Percentiles rank a stretch among this genome's conserved stretches.
phyloP scores from a whole-genome alignment of 2,329 filamentous ascomycete genomes.

The Pseudogymnoascus sp. region DNA sequence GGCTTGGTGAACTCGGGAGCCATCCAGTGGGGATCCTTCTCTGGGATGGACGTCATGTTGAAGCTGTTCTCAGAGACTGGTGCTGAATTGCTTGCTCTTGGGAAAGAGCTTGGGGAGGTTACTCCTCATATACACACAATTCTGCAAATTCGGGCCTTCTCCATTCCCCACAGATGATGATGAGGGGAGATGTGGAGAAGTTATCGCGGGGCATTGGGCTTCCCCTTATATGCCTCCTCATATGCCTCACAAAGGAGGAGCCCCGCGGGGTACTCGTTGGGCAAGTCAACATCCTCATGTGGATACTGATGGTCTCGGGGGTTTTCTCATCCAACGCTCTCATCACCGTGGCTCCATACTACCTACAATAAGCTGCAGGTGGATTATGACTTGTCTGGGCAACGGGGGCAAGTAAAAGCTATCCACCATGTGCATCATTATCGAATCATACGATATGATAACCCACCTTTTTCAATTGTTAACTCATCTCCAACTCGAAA shows the following conservation, averaged over 20 bases:
- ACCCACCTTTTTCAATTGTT: not conserved
- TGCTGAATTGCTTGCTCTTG: not conserved
- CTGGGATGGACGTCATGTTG: not conserved
- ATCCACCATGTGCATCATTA: not conserved
- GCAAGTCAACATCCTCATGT: not conserved
- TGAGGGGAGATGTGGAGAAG: not conserved
- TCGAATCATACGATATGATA: not conserved
- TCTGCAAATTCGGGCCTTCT: not conserved
- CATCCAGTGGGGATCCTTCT: slow-evolving; percentile 7
- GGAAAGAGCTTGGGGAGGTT: not conserved
- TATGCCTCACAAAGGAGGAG: not conserved
- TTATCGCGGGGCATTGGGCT: not conserved
- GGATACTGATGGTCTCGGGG: not conserved
- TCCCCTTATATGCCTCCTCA: not conserved
- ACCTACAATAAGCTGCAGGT: not conserved
- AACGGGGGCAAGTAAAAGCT: not conserved
- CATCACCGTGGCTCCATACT: not conserved
- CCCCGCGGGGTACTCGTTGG: not conserved
- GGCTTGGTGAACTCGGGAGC: slow-evolving; percentile 8
- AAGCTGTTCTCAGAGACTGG: not conserved
- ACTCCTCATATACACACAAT: not conserved
- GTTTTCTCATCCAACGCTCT: not conserved
- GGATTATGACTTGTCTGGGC: not conserved
- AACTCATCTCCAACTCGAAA: too few relatives aligned
- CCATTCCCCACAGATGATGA: not conserved